A percentile compares a stretch with the other conserved stretches of the same genome.
Evolutionary conservation across 352 stramenopile genomes (phyloP).

Genomic region (Blastocystis sp.): DNA sequence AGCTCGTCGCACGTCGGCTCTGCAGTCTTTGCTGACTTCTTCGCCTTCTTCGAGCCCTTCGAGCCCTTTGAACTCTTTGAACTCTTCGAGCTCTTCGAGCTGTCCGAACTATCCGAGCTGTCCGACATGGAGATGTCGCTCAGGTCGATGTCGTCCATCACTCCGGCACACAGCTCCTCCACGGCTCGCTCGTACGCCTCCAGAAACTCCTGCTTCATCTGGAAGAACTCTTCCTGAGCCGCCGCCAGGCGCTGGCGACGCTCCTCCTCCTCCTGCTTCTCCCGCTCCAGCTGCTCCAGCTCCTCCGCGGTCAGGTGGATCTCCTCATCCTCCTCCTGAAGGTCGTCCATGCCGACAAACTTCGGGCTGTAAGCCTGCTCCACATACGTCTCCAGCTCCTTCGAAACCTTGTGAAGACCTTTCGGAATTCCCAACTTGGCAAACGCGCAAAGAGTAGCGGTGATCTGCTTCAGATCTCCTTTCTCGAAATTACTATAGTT

Average conservation of each 20-base stretch:
- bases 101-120: neutral
- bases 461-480: conserved; percentile 52
- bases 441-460: conserved; percentile 44
- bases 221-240: neutral
- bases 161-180: neutral
- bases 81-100: neutral
- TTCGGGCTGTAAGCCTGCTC: conserved; percentile 9
- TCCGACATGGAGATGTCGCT: neutral
- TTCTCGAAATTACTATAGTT: conserved; percentile 59
- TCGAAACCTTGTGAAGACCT: conserved; percentile 34
- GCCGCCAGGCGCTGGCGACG: neutral
- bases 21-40: neutral
- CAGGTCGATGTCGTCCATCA: neutral
- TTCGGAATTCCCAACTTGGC: conserved; percentile 46
- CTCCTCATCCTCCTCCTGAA: conserved; percentile 37
- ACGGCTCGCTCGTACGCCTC: neutral
- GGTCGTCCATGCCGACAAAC: neutral
- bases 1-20: neutral
- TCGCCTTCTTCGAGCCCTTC: neutral
- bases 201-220: neutral
- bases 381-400: conserved; percentile 28
- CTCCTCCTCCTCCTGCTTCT: neutral
- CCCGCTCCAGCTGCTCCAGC: neutral
- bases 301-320: conserved; percentile 32
- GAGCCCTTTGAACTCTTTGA: neutral